Percentiles rank a stretch among this genome's conserved stretches.
phyloP scores from a whole-genome alignment of 2,329 filamentous ascomycete species.

The Talaromyces marneffei region DNA sequence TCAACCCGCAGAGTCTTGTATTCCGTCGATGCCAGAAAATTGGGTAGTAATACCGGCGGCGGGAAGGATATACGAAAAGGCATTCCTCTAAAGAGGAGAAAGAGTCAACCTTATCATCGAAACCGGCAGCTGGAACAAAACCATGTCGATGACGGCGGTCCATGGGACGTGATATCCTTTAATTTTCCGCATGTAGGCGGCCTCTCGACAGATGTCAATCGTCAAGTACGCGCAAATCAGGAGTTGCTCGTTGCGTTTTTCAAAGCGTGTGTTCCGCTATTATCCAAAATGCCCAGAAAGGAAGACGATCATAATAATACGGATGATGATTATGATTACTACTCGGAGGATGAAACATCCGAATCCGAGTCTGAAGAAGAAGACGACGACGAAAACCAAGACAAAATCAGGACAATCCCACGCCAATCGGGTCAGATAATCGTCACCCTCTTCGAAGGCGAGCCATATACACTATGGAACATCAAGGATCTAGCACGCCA shows the following conservation, averaged over 20 bases:
- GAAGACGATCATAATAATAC: constrained; percentile 18
- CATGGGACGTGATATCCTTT: constrained; percentile 78
- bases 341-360: constrained; percentile 6
- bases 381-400: constrained; percentile 13
- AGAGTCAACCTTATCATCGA: constrained; percentile 9
- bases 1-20: constrained; percentile 32
- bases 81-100: constrained; percentile 30
- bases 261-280: constrained; percentile 38
- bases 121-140: not conserved
- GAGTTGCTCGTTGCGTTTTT: constrained; percentile 47
- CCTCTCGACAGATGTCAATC: constrained; percentile 84
- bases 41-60: constrained; percentile 30
- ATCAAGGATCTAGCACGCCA: constrained; percentile 80
- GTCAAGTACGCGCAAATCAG: constrained; percentile 90
- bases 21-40: constrained; percentile 41
- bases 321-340: constrained; percentile 15
- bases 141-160: constrained; percentile 22
- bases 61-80: constrained; percentile 42
- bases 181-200: constrained; percentile 97
- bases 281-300: constrained; percentile 25
- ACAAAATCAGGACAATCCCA: constrained; percentile 17
- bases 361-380: constrained; percentile 18
- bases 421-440: constrained; percentile 54
- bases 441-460: constrained; percentile 84
- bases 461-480: constrained; percentile 96